Conservation (phyloP, 2,329 filamentous ascomycete species). For the Botrytis squamosa region DNA sequence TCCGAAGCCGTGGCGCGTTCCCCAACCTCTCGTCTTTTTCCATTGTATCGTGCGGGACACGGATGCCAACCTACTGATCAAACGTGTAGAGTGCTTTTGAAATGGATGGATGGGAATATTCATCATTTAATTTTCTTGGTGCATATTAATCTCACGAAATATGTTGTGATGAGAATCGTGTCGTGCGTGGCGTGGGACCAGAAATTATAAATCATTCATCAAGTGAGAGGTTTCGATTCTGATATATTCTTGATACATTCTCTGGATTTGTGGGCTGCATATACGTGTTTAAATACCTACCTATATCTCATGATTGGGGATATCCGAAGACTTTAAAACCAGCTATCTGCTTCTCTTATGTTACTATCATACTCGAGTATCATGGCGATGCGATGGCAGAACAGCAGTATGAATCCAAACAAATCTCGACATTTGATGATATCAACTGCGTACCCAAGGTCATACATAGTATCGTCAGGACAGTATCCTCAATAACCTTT, state of each 20-base stretch:
- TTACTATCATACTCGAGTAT: no score
- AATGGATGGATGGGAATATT: neutral
- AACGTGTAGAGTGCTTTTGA: neutral
- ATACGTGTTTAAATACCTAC: neutral
- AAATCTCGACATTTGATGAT: neutral
- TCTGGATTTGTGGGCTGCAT: neutral
- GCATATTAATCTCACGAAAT: neutral
- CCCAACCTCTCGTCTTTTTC: slow-evolving; percentile 13
- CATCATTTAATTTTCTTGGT: neutral
- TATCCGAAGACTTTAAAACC: neutral
- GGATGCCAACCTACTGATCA: neutral
- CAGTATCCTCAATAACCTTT: neutral
- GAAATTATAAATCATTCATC: neutral
- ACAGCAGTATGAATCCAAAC: neutral
- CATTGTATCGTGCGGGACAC: neutral
- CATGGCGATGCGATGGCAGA: neutral
- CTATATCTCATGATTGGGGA: neutral
- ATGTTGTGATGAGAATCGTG: neutral
- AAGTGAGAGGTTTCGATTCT: neutral
- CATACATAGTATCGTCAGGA: neutral
- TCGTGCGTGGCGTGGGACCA: neutral
- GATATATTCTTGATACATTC: neutral
- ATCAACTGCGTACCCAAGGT: neutral
- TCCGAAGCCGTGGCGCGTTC: neutral
- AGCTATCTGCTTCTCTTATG: no score